phyloP scores from a whole-genome alignment of 768 basidiomycete species.

The Lenzites betulinus region DNA sequence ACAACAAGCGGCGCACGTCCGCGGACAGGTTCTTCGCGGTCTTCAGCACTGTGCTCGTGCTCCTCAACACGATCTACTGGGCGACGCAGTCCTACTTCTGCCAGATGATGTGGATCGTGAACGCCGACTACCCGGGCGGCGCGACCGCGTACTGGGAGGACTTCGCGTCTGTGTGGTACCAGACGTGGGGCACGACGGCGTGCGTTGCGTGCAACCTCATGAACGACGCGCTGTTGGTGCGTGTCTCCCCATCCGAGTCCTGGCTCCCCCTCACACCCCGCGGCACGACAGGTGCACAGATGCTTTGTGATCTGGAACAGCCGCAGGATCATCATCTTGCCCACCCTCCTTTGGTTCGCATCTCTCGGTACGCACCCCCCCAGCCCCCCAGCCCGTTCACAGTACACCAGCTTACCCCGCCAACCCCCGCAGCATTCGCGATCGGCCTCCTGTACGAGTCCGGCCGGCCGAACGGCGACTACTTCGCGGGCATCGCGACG shows the following conservation, averaged over 20 bases:
- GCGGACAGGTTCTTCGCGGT: constrained; percentile 21
- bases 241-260: background rate
- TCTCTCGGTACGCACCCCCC: constrained; percentile 5
- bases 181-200: constrained; percentile 28
- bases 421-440: constrained; percentile 7
- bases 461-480: constrained; percentile 21
- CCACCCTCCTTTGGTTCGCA: constrained; percentile 7
- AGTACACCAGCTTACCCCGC: background rate
- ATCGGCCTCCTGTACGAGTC: constrained; percentile 16
- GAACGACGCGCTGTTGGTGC: constrained; percentile 42
- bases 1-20: background rate
- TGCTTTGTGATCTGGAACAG: constrained; percentile 19
- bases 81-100: constrained; percentile 30
- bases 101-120: constrained; percentile 32
- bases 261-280: too few species aligned
- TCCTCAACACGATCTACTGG: constrained; percentile 33
- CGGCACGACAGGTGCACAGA: constrained; percentile 5
- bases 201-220: constrained; percentile 33
- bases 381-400: too few species aligned
- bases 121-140: constrained; percentile 32
- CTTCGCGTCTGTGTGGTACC: constrained; percentile 31
- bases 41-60: constrained; percentile 27
- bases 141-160: constrained; percentile 34
- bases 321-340: background rate
- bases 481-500: constrained; percentile 39